phyloP scores from a whole-genome alignment of 75 land plant species.

The Picea sitchensis region DNA sequence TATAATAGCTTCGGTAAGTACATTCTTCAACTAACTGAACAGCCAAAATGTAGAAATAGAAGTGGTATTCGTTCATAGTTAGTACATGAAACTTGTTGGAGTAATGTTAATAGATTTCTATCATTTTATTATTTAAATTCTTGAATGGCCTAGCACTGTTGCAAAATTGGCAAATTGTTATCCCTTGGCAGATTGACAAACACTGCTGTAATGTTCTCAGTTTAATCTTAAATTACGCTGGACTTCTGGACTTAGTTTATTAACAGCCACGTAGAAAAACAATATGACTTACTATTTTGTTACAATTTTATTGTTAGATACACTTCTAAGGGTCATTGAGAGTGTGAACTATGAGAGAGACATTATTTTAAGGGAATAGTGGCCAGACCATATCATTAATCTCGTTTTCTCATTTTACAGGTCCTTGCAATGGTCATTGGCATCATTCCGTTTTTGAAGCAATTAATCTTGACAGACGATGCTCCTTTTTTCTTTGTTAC shows the following conservation, averaged over 20 bases:
- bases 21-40: not conserved
- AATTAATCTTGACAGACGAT: constrained; percentile 52
- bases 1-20: constrained; percentile 88
- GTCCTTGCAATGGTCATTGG: constrained; percentile 63
- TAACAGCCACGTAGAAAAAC: not conserved
- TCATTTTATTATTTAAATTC: not conserved
- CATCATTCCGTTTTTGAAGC: constrained; percentile 53
- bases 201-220: not conserved
- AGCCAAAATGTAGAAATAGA: not conserved
- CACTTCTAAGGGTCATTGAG: too few relatives aligned
- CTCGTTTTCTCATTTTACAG: constrained; percentile 21
- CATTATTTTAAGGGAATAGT: not conserved
- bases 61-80: not conserved
- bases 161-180: not conserved
- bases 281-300: not conserved
- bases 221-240: not conserved
- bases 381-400: not conserved
- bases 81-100: not conserved
- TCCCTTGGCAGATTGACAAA: not conserved
- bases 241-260: too few relatives aligned
- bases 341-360: not conserved
- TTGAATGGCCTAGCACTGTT: not conserved
- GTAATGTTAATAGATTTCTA: not conserved
- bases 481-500: constrained; percentile 76
- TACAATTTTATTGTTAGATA: not conserved